phyloP scores from a whole-genome alignment of 1,139 yeast genomes.

The Diutina siamensis region DNA sequence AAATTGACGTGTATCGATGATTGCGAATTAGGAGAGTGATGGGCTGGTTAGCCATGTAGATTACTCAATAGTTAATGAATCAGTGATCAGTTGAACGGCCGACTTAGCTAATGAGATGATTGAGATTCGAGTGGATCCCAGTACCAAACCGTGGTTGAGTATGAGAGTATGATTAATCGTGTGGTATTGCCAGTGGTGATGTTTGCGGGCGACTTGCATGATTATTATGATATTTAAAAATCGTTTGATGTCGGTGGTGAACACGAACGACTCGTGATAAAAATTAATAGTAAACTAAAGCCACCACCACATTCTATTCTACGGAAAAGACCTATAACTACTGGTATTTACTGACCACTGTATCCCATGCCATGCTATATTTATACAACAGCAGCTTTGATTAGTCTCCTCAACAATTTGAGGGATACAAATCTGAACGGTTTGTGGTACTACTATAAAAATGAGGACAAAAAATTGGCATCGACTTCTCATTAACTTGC shows the following conservation, averaged over 20 bases:
- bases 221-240: slow-evolving; percentile 40
- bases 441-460: slow-evolving; percentile 2
- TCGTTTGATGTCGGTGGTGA: slow-evolving; percentile 23
- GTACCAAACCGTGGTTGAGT: slow-evolving; percentile 64
- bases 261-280: slow-evolving; percentile 37
- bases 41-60: no score
- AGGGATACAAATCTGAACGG: neutral
- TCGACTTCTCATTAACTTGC: neutral
- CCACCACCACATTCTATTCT: slow-evolving; percentile 17
- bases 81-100: no score
- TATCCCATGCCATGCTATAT: neutral
- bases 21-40: neutral
- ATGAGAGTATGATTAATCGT: slow-evolving; percentile 34
- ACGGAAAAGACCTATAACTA: slow-evolving; percentile 33
- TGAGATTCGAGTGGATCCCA: slow-evolving; percentile 67
- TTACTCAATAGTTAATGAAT: no score
- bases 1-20: neutral
- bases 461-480: neutral
- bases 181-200: slow-evolving; percentile 66
- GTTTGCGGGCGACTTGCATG: slow-evolving; percentile 45
- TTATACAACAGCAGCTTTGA: neutral
- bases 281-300: slow-evolving; percentile 29
- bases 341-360: slow-evolving; percentile 5
- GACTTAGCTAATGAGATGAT: no score
- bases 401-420: neutral